Base-by-base conservation (phyloP, 2,329 filamentous ascomycete genomes). In the Scedosporium aurantiacum region DNA sequence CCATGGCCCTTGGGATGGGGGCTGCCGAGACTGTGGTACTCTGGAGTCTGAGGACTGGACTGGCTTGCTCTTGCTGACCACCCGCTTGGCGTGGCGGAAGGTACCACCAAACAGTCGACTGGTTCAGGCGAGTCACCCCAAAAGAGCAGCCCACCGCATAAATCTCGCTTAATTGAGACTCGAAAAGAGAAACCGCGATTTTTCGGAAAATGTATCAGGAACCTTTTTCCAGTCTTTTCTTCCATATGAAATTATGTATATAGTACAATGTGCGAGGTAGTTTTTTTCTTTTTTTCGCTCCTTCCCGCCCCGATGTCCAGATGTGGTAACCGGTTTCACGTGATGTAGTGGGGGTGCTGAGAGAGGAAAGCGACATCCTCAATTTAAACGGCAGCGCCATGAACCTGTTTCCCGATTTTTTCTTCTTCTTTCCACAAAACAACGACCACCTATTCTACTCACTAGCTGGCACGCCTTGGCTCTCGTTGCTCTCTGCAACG, bases 381-480 rank as follows among this genome's bases (percentile, higher is more conserved):
- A 47, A 47, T 28, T 59, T 45, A 40, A 21, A 45, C 37, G 12
- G 7, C 57, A 10, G 21, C 57, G 28, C 37, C 43, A 47, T 16
- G 27, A 37, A 18, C 54, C 60, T 60, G 61, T 63, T 65, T 66
- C 63, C 67, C 68, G 65, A 63, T 61, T 62, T 66, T 66, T 66
- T 64, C 67, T 68, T 67, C 66, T n/a, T n/a, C 67, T 68, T 67
- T 69, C 68, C 66, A 67, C 67, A 64, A 73, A 71, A 61, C 65
- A 65, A 74, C 77, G 76, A 79, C 78, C 77, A 76, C 74, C 71
- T 71, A 71, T 70, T 74, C 72, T 73, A 73, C 73, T 72, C 68
- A 54, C 74, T 73, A 70, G 73, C 70, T 71, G 72, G 73, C 70
- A 62, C 66, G 66, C 68, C 32, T 66, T 65, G 52, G 59, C 28